Base-by-base conservation (phyloP, 116 monocot species). In the Thalassia testudinum region DNA sequence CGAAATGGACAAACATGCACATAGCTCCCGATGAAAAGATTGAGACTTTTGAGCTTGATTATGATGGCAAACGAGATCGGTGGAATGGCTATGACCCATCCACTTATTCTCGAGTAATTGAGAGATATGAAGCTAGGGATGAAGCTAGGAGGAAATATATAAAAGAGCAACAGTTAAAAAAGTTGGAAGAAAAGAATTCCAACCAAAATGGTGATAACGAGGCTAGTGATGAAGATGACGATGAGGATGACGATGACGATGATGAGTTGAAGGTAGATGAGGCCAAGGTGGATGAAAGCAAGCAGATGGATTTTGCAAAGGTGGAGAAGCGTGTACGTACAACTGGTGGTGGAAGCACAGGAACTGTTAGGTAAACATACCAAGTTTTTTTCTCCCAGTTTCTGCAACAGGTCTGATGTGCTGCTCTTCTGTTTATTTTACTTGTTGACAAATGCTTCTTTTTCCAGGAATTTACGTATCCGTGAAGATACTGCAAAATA, bases 1-100 rank as follows among this genome's bases (percentile, higher is more conserved):
- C 93, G 16, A 95, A 95, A 64, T 81, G 54, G 58, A 95, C 88
- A 43, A 84, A 63, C 49, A 81, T 76, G 74, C 74, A 81, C 58
- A 95, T 95, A 52, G 95, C 95, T 52, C 95, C 95, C 7, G 95
- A 95, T 72, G 95, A 95, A 52, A 95, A 95, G 52, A 68, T 95
- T 38, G 88, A 95, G 66, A 73, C 70, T 48, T 88, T 88, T 72
- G 88, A 87, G 59, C 95, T 95, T 37, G 95, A 95, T 62, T 95
- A 88, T 61, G 95, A 95, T 80, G 95, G 95, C 8, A 95, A 95
- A 64, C 84, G 85, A 56, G 95, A 95, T 58, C 73, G 88, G 5
- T 95, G 95, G 95, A 95, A 95, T 62, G 88, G 95, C 0, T 88
- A 70, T 61, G 88, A 95, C 53, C 47, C 85, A 21, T 76, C 88